Evolutionary conservation across 129 eudicot species (phyloP).

Genomic region (Flaveria sonorensis): DNA sequence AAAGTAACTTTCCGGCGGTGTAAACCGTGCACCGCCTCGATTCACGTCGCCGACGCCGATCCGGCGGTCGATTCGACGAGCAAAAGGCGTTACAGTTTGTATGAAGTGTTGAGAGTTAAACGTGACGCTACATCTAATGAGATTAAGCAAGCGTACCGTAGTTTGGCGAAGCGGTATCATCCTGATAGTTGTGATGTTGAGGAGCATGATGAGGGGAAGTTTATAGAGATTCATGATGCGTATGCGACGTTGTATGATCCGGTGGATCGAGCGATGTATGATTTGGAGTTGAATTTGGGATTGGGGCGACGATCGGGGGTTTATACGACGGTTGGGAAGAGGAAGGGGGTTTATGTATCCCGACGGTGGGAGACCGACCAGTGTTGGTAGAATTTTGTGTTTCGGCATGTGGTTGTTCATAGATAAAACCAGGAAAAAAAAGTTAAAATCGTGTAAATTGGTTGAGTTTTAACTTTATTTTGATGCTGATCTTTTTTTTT

Average conservation of each 20-base stretch:
- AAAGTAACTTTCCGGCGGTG: neutral
- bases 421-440: neutral
- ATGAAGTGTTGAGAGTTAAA: conserved; percentile 63
- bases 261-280: conserved; percentile 63
- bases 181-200: conserved; percentile 57
- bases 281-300: conserved; percentile 28
- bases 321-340: conserved; percentile 13
- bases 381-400: conserved; percentile 61
- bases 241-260: conserved; percentile 79
- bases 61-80: neutral
- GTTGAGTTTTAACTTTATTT: neutral
- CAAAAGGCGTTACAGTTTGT: conserved; percentile 31
- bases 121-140: conserved; percentile 62
- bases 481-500: too few relatives aligned
- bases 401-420: neutral
- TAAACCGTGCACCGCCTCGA: conserved; percentile 28
- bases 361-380: conserved; percentile 95
- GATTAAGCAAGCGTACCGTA: conserved; percentile 76
- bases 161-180: conserved; percentile 75
- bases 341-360: conserved; percentile 39
- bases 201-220: conserved; percentile 55
- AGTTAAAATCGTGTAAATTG: neutral
- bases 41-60: conserved; percentile 39
- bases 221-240: conserved; percentile 66
- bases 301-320: too few relatives aligned